Percentiles rank a stretch among this genome's conserved stretches.
Evolutionary conservation across 1,139 yeast genomes (phyloP).

Genomic region (Magnusiomyces magnusii): DNA sequence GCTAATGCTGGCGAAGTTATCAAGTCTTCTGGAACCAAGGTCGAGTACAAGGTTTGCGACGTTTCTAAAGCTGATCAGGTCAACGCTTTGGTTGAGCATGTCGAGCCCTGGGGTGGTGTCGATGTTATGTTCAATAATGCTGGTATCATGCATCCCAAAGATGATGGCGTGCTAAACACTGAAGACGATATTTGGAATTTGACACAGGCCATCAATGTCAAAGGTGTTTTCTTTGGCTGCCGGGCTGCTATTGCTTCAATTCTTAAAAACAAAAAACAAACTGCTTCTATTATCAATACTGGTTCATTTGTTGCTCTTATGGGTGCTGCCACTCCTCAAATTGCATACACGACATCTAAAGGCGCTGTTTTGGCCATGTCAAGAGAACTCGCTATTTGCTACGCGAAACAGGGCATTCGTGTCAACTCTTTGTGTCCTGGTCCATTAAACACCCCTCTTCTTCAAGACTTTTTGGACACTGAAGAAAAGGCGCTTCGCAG

Average conservation of each 20-base stretch:
- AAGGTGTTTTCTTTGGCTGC: conserved; percentile 54
- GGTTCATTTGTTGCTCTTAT: conserved; percentile 56
- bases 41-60: conserved; percentile 29
- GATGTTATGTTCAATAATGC: conserved; percentile 65
- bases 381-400: conserved; percentile 59
- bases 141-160: conserved; percentile 68
- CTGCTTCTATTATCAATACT: conserved; percentile 53
- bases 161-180: conserved; percentile 40
- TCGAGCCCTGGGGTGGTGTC: conserved; percentile 46
- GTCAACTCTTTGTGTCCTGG: conserved; percentile 67
- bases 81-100: conserved; percentile 32
- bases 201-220: conserved; percentile 46
- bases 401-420: conserved; percentile 59
- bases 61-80: conserved; percentile 34
- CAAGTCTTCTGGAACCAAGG: conserved; percentile 14
- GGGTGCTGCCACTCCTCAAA: conserved; percentile 35
- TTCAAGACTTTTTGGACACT: conserved; percentile 43
- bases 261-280: conserved; percentile 40
- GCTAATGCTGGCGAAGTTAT: not conserved
- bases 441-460: conserved; percentile 51
- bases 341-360: conserved; percentile 38
- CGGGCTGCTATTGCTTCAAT: conserved; percentile 45
- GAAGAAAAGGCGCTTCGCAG: conserved; percentile 34
- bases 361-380: conserved; percentile 40
- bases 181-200: conserved; percentile 43